Conservation (phyloP, 192 early-diverging fungal genomes). For the Spinellus fusiger region DNA sequence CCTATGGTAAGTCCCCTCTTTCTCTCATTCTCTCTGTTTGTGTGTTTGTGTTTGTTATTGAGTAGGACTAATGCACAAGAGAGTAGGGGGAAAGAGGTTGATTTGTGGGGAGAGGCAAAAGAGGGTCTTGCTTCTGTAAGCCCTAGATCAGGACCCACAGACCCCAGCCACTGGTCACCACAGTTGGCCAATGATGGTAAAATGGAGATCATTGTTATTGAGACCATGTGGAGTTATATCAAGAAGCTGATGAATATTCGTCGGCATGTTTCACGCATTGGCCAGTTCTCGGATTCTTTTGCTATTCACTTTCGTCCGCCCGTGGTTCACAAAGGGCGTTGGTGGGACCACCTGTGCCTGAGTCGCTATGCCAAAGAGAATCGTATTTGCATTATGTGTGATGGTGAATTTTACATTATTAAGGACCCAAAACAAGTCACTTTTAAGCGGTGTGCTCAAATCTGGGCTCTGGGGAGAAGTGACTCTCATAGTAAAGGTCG, state of each 20-base stretch:
- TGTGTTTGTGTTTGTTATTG: too few relatives aligned
- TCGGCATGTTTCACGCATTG: conserved; percentile 55
- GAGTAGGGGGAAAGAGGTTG: conserved; percentile 52
- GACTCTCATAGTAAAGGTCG: conserved; percentile 11
- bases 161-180: conserved; percentile 50
- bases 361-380: conserved; percentile 28
- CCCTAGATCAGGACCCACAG: conserved; percentile 44
- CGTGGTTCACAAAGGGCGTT: not conserved
- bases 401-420: conserved; percentile 72
- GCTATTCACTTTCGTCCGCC: conserved; percentile 47
- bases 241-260: conserved; percentile 49
- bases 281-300: conserved; percentile 55
- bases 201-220: conserved; percentile 61
- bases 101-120: conserved; percentile 56
- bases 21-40: not conserved
- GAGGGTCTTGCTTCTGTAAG: conserved; percentile 35
- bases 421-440: conserved; percentile 51
- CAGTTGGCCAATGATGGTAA: conserved; percentile 64
- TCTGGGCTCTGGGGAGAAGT: conserved; percentile 52
- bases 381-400: conserved; percentile 64
- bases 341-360: not conserved
- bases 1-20: conserved; percentile 36
- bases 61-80: too few relatives aligned
- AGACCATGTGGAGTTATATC: conserved; percentile 53
- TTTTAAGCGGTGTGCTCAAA: conserved; percentile 59